Base-by-base conservation (phyloP, 2,329 filamentous ascomycete species). In the Fusarium sulawesiense region DNA sequence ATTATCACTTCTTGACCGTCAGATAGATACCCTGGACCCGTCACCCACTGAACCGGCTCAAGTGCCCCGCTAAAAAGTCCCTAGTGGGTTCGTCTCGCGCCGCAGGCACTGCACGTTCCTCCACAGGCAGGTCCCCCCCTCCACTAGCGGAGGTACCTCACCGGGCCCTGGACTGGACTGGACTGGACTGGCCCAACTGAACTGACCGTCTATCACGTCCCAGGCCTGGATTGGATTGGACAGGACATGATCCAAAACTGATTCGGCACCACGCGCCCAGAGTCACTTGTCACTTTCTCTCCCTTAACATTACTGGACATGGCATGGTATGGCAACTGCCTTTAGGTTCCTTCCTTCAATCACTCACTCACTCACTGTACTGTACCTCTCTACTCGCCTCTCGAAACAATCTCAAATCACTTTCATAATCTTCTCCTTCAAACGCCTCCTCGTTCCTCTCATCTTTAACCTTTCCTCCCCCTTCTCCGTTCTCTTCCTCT, bases 241-340 rank as follows among this genome's bases (percentile, higher is more conserved):
- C 18, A n/a, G 18, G 34, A n/a, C 34, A 37, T 18, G 34, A 34
- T 34, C 34, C 47, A 37, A 50, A 50, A 37, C 18, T 18, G 18
- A 37, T 47, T 51, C 53, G 47, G 53, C 42, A 54, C 47, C 67
- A 70, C 67, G 67, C 67, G 67, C 67, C 57, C 54, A 64, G 62
- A 68, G 67, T 71, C 67, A 70, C 56, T 70, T 55, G 61, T 54
- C 56, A 53, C 50, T 66, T 56, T 30, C 64, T 66, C 53, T 49
- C 48, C 13, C 49, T 53, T 40, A 51, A n/a, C 32, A 9, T 37
- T 37, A 37, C 34, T 37, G 34, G 34, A n/a, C 34, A 37, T 37
- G 34, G 34, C 10, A 37, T n/a, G 18, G 34, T 37, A 37, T 40
- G 49, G 32, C 49, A 18, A 51, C 48, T 51, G 20, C 48, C 49